Evolutionary conservation across 495 filamentous ascomycete genomes (phyloP).

Genomic region (Penicillium parvum): DNA sequence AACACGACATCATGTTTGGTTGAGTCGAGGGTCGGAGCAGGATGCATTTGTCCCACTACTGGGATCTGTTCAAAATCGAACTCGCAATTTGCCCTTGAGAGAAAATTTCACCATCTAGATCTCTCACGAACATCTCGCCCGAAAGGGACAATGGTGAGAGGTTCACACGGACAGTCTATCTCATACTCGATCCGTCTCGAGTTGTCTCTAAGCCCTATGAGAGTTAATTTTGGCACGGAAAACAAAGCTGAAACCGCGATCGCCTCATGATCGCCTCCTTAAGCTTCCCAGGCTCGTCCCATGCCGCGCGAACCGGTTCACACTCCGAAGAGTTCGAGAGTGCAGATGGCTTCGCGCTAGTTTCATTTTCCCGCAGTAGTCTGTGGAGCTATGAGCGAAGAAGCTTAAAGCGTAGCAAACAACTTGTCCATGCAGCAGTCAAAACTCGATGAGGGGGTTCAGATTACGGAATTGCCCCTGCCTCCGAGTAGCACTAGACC

Average conservation of each 20-base stretch:
- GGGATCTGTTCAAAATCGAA: conserved; percentile 15
- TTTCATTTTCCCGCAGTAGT: conserved; percentile 12
- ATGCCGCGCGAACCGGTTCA: conserved; percentile 24
- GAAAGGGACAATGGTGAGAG: conserved; percentile 3
- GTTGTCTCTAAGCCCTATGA: conserved; percentile 4
- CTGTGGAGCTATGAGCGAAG: conserved; percentile 11
- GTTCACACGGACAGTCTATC: conserved; percentile 12
- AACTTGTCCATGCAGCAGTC: not conserved
- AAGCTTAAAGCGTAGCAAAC: conserved; percentile 15
- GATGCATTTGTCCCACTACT: conserved; percentile 11
- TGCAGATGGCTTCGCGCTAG: conserved; percentile 9
- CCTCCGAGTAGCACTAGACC: conserved; percentile 12
- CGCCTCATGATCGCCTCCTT: conserved; percentile 12
- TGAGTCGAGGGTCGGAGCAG: not conserved
- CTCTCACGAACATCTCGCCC: not conserved
- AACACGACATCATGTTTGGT: conserved; percentile 1
- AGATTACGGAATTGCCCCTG: conserved; percentile 1
- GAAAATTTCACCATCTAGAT: not conserved
- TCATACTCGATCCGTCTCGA: conserved; percentile 8
- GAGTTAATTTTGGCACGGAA: not conserved
- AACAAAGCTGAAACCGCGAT: conserved; percentile 19
- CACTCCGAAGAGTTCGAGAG: conserved; percentile 3
- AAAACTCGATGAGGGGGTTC: no score
- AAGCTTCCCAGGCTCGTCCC: not conserved
- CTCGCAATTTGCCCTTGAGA: conserved; percentile 8